A percentile compares a stretch with the other conserved stretches of the same genome.
Evolutionary conservation across 2,329 filamentous ascomycete species (phyloP).

Genomic region (Colletotrichum musicola): DNA sequence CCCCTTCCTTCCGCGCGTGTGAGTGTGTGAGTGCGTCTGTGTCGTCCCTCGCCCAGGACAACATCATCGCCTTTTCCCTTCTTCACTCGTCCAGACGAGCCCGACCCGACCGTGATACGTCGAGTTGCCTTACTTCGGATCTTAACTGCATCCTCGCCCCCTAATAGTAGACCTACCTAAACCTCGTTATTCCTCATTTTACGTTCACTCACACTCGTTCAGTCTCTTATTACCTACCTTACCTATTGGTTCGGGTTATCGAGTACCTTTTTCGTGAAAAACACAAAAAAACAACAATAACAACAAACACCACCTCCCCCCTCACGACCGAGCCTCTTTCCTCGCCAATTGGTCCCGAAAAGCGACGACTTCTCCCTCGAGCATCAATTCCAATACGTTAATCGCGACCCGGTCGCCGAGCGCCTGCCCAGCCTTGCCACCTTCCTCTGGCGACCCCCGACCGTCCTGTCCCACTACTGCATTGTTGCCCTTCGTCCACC

Average conservation of each 20-base stretch:
- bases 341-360: neutral
- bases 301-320: neutral
- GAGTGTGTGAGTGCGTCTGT: slow-evolving; percentile 24
- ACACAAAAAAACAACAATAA: neutral
- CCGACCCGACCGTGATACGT: slow-evolving; percentile 13
- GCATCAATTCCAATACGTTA: slow-evolving; percentile 5
- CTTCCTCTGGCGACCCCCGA: slow-evolving; percentile 28
- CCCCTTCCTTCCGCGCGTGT: slow-evolving; percentile 20
- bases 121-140: slow-evolving; percentile 23
- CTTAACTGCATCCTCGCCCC: slow-evolving; percentile 16
- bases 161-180: slow-evolving; percentile 37
- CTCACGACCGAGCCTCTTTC: slow-evolving; percentile 27
- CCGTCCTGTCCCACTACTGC: no score
- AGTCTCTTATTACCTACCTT: slow-evolving; percentile 20
- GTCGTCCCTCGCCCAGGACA: slow-evolving; percentile 26
- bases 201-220: slow-evolving; percentile 33
- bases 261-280: slow-evolving; percentile 6
- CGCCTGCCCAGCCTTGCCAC: slow-evolving; percentile 17
- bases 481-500: slow-evolving; percentile 41
- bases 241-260: slow-evolving; percentile 5
- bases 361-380: slow-evolving; percentile 12
- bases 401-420: slow-evolving; percentile 3
- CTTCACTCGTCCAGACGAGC: slow-evolving; percentile 29
- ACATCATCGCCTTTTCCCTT: slow-evolving; percentile 22
- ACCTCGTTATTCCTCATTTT: neutral